Base-by-base conservation (phyloP, 2,329 filamentous ascomycete genomes). In the Fusarium sp. region DNA sequence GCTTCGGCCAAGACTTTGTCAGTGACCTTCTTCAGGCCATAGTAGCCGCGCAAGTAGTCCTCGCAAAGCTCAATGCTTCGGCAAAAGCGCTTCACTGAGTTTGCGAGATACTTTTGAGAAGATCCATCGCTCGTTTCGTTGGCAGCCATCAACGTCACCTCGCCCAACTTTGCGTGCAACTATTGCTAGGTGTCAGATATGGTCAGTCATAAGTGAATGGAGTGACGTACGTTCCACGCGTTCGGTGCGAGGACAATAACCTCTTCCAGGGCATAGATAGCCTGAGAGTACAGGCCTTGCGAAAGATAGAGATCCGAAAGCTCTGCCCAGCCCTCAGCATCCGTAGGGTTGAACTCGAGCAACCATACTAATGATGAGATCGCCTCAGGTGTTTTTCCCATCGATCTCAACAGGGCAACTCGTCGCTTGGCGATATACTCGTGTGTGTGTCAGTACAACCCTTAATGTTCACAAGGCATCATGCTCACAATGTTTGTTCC, bases 61-160 rank as follows among this genome's bases (percentile, higher is more conserved):
- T 98, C 93, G 77, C 96, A 98, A 55, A 99, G 87, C 82, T 99
- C 96, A 71, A 98, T 89, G 76, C 94, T 96, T 75, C 96, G 89
- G 78, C 92, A 93, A 81, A 97, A 98, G 71, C 95, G 89, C 77
- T 94, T 92, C 57, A 97, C 81, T 8, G 94, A 90, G 77, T 95
- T 92, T 45, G 87, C 84, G 58, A 96, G 83, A 74, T 88, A 83
- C 77, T 86, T 87, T 45, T 84, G 80, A 5, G 82, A 77, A 29
- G 82, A 79, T 7, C 77, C 79, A 10, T 83, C 82, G 16, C 72
- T 73, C 29, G 79, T 80, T 54, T 83, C 81, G 46, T 83, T 85
- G 29, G 87, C 85, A 34, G 90, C 89, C 82, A 97, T 90, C 78
- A 93, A 94, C 43, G 92, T 84, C 32, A 97, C 82, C 80, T 98